Base-by-base conservation (phyloP, 441 rosid species). In the Aquilaria agallochum region DNA sequence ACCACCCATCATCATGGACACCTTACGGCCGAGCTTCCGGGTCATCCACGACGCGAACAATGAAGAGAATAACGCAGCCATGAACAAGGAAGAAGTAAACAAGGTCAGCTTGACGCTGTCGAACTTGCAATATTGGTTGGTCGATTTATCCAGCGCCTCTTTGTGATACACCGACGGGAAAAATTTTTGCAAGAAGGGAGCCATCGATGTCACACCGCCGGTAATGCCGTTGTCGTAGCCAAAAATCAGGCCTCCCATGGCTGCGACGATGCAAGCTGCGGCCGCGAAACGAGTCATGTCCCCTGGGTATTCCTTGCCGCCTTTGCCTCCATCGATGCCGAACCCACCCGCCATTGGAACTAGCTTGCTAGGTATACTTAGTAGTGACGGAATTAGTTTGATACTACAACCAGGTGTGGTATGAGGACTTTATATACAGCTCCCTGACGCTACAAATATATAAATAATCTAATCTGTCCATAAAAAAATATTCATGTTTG, bases 211-310 rank as follows among this genome's bases (percentile, higher is more conserved):
- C 42, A 62, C 58, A 8, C 66, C 66, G 53, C 72, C 72, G 5
- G 67, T 62, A 53, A 68, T 62, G 48, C 73, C 73, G 2, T 63
- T 40, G 42, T 69, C 73, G 9, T 69, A 69, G 31, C 73, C 73
- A 13, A 69, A 69, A n/a, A 53, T 64, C 31, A 58, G 6, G 2
- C 73, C 73, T 34, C 73, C 65, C 13, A 54, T 8, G 8, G 56
- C 73, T 13, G 56, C 73, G n/a, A 54, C 5, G 11, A 68, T 2
- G 47, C 72, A 62, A 1, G 63, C 45, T 2, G 27, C 7, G 2
- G 12, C n/a, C 7, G 62, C 73, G 2, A 58, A 53, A 12, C 4
- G 2, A 32, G 59, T 69, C 14, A 48, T 12, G 31, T 31, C 33
- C 2, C 68, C 63, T 1, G 73, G 60, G 33, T 69, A 64, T 4